Percentiles rank a stretch among this genome's conserved stretches.
These are phyloP conservation scores for Globisporangium camurandrum DNA, from an alignment of 352 stramenopile genomes.

Conservation along the genomic window DNA sequence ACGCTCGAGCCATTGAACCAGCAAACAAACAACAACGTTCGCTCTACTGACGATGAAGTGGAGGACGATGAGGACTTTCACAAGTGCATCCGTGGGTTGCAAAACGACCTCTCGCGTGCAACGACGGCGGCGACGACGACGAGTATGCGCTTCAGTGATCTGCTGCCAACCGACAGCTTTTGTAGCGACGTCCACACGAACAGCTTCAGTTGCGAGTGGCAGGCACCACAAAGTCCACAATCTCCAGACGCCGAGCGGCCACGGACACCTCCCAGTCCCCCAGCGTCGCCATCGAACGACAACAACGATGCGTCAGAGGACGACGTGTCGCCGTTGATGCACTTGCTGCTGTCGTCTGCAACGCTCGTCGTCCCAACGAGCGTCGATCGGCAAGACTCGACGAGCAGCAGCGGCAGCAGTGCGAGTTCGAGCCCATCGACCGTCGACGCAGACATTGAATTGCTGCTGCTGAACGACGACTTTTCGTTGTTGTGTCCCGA, in stretches of 20 bases:
- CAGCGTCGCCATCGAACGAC: no score
- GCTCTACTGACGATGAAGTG: neutral
- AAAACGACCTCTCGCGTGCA: conserved; percentile 31
- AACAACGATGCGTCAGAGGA: no score
- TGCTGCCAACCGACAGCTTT: conserved; percentile 5
- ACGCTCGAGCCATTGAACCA: neutral
- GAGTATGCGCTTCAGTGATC: conserved; percentile 5
- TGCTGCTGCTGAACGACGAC: conserved; percentile 39
- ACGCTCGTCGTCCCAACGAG: neutral
- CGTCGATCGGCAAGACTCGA: neutral
- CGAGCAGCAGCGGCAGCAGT: neutral
- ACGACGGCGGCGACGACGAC: conserved; percentile 22
- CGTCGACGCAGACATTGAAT: conserved; percentile 37
- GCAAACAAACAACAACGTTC: conserved; percentile 3
- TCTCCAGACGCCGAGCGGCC: no score
- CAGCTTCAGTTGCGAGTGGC: neutral
- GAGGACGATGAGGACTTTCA: conserved; percentile 40
- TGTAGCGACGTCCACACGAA: conserved; percentile 7
- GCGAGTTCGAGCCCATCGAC: conserved; percentile 11
- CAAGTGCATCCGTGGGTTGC: conserved; percentile 45
- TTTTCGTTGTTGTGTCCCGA: conserved; percentile 51
- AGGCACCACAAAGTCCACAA: no score
- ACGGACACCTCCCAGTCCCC: no score
- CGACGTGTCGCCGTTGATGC: no score
- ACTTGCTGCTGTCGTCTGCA: no score